These are phyloP conservation scores for Pichia pseudocactophila DNA, from an alignment of 805 yeast species.

Conservation along the genomic window DNA sequence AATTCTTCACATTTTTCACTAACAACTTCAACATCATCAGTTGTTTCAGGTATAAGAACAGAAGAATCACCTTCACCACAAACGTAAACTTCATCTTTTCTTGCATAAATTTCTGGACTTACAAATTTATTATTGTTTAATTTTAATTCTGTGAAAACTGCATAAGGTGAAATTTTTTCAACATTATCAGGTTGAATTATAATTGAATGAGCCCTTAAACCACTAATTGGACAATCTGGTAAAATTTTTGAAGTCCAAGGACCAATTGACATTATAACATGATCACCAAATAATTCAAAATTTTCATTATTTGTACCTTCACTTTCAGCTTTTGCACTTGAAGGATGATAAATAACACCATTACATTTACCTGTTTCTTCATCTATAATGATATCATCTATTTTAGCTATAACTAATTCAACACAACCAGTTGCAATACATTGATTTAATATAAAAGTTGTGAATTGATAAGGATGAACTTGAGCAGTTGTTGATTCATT, in stretches of 20 bases:
- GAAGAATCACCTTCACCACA: slow-evolving; percentile 96
- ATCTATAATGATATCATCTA: slow-evolving; percentile 53
- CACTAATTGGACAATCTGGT: slow-evolving; percentile 91
- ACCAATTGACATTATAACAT: slow-evolving; percentile 80
- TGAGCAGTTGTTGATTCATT: slow-evolving; percentile 88
- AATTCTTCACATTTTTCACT: slow-evolving; percentile 82
- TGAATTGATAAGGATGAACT: slow-evolving; percentile 91
- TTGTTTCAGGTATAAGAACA: slow-evolving; percentile 86
- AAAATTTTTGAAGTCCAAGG: slow-evolving; percentile 94
- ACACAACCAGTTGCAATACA: slow-evolving; percentile 78
- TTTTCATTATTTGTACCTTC: slow-evolving; percentile 26
- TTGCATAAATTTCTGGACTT: slow-evolving; percentile 90
- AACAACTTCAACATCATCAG: slow-evolving; percentile 87
- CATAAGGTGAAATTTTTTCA: slow-evolving; percentile 76
- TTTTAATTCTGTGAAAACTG: slow-evolving; percentile 85
- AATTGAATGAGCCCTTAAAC: slow-evolving; percentile 90
- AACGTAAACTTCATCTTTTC: slow-evolving; percentile 91
- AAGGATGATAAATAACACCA: slow-evolving; percentile 55
- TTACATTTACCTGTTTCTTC: slow-evolving; percentile 57
- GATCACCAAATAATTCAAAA: slow-evolving; percentile 53
- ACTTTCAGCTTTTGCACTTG: slow-evolving; percentile 28
- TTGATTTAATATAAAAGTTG: slow-evolving; percentile 70
- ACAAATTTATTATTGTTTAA: slow-evolving; percentile 60
- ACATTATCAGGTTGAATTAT: slow-evolving; percentile 75
- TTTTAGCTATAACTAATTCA: slow-evolving; percentile 81